Evolutionary conservation across 768 basidiomycete species (phyloP), one percentile per base, ranked within the genome.

Genomic region (Leccinum fibrillosum): DNA sequence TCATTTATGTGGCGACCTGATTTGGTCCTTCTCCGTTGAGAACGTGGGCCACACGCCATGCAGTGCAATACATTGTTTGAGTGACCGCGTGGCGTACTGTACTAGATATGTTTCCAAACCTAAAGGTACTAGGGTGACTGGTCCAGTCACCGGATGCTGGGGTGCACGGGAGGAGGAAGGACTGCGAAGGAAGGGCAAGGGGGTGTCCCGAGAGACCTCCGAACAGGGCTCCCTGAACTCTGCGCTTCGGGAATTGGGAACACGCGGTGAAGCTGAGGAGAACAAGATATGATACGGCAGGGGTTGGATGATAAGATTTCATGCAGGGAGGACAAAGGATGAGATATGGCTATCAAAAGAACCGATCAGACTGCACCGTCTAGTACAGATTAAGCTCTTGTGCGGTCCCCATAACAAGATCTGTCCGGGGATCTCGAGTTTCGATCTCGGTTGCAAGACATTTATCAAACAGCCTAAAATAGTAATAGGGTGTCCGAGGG

Each of bases 401-500:
- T 54, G 25, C 4, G 28, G 23, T 7, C 11, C 30, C 35, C 49
- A 49, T 49, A n/a, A 49, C 26, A 49, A 49, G 28, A 49, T 32
- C 30, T 32, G 30, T 11, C 30, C 11, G 30, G 30, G 30, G 30
- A 32, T 48, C 25, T 42, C 26, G 5, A 2, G 25, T 25, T 15
- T 37, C 26, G 52, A 23, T 44, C 25, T 25, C 26, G 37, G 37
- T 44, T 53, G 39, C 42, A 30, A 54, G 42, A 45, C 28, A 28
- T 58, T 57, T 51, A 34, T 54, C 39, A 13, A 1, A 9, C 15
- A 15, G 17, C 52, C 60, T 1, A 37, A 64, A 53, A 45, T 1
- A 53, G 67, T 3, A 60, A 7, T 3, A 1, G n/a, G 50, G 70
- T 73, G 61, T 62, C 60, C 37, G 70, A 63, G 50, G 70, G 70